These are phyloP conservation scores for sorghum (Sorghum bicolor) DNA, from an alignment of 176 grass and related monocot species.

Conservation along the genomic window Sorghum_bicolor_NCBIv3 NC_012878.2:54748001-54748500, in stretches of 20 bases:
- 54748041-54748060: slow-evolving; percentile 39
- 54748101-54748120: slow-evolving; percentile 37
- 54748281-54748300: slow-evolving; percentile 66
- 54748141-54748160: slow-evolving; percentile 71
- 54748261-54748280: slow-evolving; percentile 25
- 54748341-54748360: slow-evolving; percentile 90
- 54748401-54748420: background rate
- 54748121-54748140: slow-evolving; percentile 47
- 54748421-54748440: slow-evolving; percentile 22
- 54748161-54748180: slow-evolving; percentile 44
- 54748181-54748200: slow-evolving; percentile 49
- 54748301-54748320: slow-evolving; percentile 53
- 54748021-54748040: slow-evolving; percentile 82
- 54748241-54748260: background rate
- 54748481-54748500: slow-evolving; percentile 55
- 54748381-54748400: slow-evolving; percentile 15
- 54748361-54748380: slow-evolving; percentile 27
- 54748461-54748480: background rate
- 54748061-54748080: slow-evolving; percentile 85
- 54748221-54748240: background rate
- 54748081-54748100: slow-evolving; percentile 69
- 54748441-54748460: slow-evolving; percentile 26
- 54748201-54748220: background rate
- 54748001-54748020: slow-evolving; percentile 20
- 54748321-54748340: slow-evolving; percentile 99